phyloP scores from a whole-genome alignment of 305 asterid species.

The Fraxinus paxiana region DNA sequence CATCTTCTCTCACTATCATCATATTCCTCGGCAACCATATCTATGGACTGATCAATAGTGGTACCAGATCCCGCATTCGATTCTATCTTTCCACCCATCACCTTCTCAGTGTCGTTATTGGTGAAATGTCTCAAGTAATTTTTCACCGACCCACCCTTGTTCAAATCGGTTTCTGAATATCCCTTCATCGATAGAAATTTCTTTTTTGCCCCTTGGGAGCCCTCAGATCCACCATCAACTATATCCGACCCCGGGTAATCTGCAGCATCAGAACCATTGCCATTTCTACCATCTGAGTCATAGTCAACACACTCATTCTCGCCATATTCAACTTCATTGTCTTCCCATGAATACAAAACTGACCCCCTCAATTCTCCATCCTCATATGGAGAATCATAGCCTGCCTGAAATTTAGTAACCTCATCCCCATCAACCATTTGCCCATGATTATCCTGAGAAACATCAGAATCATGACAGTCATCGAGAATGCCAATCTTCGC shows the following conservation, averaged over 20 bases:
- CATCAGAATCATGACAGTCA: conserved; percentile 33
- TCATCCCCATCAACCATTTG: conserved; percentile 31
- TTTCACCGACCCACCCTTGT: conserved; percentile 25
- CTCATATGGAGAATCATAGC: conserved; percentile 83
- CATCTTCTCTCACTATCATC: conserved; percentile 29
- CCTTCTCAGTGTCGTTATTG: conserved; percentile 34
- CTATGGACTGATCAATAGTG: conserved; percentile 43
- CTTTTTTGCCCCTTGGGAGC: conserved; percentile 42
- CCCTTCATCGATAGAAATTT: conserved; percentile 24
- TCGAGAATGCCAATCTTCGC: conserved; percentile 32
- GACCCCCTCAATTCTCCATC: conserved; percentile 88
- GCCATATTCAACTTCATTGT: conserved; percentile 40
- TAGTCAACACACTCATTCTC: conserved; percentile 63
- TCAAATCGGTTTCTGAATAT: conserved; percentile 27
- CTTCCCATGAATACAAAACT: conserved; percentile 52
- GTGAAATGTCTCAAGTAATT: conserved; percentile 29
- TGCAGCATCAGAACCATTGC: conserved; percentile 48
- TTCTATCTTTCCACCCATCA: conserved; percentile 36
- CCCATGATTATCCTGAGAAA: conserved; percentile 36
- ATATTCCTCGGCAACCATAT: conserved; percentile 32
- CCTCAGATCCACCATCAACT: conserved; percentile 64
- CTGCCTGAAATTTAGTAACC: conserved; percentile 36
- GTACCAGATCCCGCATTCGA: conserved; percentile 58
- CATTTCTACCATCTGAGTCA: conserved; percentile 72
- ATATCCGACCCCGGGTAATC: conserved; percentile 50